Percentiles rank a stretch among this genome's conserved stretches.
Conservation (phyloP, 2,329 filamentous ascomycete genomes). For the Pseudodiploospora longispora region DNA sequence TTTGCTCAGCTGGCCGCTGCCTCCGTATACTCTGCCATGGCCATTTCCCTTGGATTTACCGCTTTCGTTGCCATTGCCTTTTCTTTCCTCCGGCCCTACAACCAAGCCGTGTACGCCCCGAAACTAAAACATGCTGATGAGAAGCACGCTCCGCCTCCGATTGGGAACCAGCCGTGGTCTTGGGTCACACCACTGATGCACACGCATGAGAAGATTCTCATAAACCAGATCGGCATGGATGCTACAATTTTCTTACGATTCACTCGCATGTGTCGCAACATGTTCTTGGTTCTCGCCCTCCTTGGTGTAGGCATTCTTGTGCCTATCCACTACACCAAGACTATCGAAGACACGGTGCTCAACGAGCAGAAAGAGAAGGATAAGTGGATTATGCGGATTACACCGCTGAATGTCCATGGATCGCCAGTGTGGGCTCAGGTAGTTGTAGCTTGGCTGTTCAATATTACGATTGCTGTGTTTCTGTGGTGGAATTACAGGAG, state of each 20-base stretch:
- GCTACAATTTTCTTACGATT: conserved; percentile 87
- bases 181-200: conserved; percentile 75
- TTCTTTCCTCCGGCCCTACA: conserved; percentile 83
- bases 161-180: conserved; percentile 79
- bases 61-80: conserved; percentile 68
- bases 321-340: conserved; percentile 62
- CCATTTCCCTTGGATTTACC: conserved; percentile 70
- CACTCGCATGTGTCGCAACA: conserved; percentile 82
- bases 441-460: conserved; percentile 55
- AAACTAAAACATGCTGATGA: conserved; percentile 89
- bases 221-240: conserved; percentile 83
- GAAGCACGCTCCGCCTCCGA: conserved; percentile 76
- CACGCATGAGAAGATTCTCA: conserved; percentile 67
- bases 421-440: conserved; percentile 51
- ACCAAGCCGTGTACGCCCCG: conserved; percentile 87
- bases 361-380: conserved; percentile 9
- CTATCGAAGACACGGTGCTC: conserved; percentile 13
- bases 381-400: conserved; percentile 51
- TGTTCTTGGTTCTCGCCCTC: conserved; percentile 67
- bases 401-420: conserved; percentile 47
- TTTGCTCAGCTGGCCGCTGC: conserved; percentile 19
- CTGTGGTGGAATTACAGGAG: conserved; percentile 86
- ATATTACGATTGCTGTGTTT: conserved; percentile 68
- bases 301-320: conserved; percentile 71
- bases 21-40: conserved; percentile 72